Evolutionary conservation across 2,329 filamentous ascomycete genomes (phyloP).

Genomic region (Macrophomina phaseolina): DNA sequence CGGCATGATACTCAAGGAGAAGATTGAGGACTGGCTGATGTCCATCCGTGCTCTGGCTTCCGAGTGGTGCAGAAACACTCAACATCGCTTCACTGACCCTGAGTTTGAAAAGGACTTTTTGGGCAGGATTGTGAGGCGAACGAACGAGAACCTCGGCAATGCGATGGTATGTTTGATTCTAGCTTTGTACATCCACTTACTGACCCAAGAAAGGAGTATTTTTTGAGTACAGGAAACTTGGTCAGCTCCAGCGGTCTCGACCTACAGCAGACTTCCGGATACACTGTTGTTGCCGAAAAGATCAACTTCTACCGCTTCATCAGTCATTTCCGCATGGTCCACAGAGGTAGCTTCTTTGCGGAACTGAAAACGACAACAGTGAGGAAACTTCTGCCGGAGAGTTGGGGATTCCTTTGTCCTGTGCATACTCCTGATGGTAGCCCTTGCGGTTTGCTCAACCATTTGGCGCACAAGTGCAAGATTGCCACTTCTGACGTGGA

Average conservation of each 20-base stretch:
- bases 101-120: constrained; percentile 83
- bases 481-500: constrained; percentile 80
- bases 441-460: constrained; percentile 92
- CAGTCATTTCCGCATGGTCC: constrained; percentile 98
- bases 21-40: constrained; percentile 86
- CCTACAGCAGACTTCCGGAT: constrained; percentile 91
- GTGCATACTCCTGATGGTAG: constrained; percentile 97
- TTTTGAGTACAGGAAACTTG: constrained; percentile 93
- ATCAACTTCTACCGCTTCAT: constrained; percentile 99
- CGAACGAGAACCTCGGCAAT: constrained; percentile 87
- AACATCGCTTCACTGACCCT: constrained; percentile 70
- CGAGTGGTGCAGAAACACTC: constrained; percentile 61
- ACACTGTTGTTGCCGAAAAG: constrained; percentile 96
- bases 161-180: constrained; percentile 55
- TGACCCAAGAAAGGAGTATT: constrained; percentile 68
- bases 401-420: constrained; percentile 97
- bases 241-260: constrained; percentile 90
- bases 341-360: constrained; percentile 98
- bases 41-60: constrained; percentile 61
- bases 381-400: constrained; percentile 91
- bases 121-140: constrained; percentile 75
- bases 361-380: constrained; percentile 97
- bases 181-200: too few relatives aligned
- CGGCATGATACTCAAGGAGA: constrained; percentile 93
- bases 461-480: constrained; percentile 92